A percentile compares a stretch with the other conserved stretches of the same genome.
phyloP scores from a whole-genome alignment of 495 filamentous ascomycete genomes.

The Halenospora varia region DNA sequence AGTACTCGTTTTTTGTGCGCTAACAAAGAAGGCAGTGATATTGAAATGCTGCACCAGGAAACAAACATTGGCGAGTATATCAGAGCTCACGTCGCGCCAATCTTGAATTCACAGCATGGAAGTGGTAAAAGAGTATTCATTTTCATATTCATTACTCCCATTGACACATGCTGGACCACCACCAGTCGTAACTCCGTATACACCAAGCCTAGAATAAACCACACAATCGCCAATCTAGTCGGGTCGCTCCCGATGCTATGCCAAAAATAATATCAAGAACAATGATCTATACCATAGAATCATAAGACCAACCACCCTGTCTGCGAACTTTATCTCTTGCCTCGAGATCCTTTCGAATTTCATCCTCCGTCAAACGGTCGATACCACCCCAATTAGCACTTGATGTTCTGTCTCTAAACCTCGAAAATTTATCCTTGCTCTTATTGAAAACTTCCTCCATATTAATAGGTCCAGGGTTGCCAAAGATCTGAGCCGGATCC shows the following conservation, averaged over 20 bases:
- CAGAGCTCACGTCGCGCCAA: too few species aligned
- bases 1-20: too few species aligned
- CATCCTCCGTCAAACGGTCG: conserved; percentile 89
- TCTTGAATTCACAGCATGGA: too few species aligned
- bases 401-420: conserved; percentile 82
- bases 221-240: not conserved
- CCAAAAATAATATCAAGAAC: not conserved
- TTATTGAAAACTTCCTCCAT: conserved; percentile 90
- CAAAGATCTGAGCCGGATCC: conserved; percentile 86
- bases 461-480: conserved; percentile 75
- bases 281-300: conserved; percentile 21
- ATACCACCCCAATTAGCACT: conserved; percentile 88
- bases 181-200: not conserved
- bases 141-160: conserved; percentile 10
- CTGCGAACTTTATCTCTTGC: conserved; percentile 74
- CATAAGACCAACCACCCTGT: conserved; percentile 84
- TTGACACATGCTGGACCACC: not conserved
- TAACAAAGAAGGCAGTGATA: too few species aligned
- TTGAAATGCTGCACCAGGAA: too few species aligned
- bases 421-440: conserved; percentile 73
- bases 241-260: not conserved
- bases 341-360: conserved; percentile 73
- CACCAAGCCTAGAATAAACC: conserved; percentile 4
- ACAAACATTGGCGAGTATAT: too few species aligned
- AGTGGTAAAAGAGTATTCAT: not conserved